Conservation (phyloP, 371 early-diverging fungal genomes). For the Polyrhizophydium stewartii region DNA sequence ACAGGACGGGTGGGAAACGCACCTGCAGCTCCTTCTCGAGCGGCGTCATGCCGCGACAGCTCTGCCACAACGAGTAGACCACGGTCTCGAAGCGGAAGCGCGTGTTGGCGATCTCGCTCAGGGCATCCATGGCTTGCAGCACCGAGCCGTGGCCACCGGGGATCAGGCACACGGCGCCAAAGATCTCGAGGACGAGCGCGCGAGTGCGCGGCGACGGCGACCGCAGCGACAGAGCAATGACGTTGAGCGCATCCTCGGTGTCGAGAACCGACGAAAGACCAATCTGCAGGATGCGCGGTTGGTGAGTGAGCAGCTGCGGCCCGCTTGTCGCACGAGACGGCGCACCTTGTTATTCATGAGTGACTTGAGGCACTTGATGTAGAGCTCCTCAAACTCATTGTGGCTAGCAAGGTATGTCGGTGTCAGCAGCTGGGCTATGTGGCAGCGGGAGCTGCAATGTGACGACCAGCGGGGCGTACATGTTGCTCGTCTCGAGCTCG, state of each 20-base stretch:
- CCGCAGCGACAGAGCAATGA: slow-evolving; percentile 44
- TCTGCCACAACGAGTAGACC: slow-evolving; percentile 35
- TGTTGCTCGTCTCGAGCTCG: slow-evolving; percentile 15
- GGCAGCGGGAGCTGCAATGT: no score
- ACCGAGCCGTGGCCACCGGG: slow-evolving; percentile 48
- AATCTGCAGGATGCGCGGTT: slow-evolving; percentile 13
- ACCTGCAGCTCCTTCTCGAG: slow-evolving; percentile 42
- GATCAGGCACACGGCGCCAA: slow-evolving; percentile 51
- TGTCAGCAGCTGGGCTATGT: neutral
- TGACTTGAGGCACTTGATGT: slow-evolving; percentile 47
- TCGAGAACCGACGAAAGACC: slow-evolving; percentile 49
- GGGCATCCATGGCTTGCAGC: slow-evolving; percentile 39
- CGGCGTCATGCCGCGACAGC: slow-evolving; percentile 31
- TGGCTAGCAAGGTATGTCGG: slow-evolving; percentile 15
- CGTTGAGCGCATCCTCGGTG: slow-evolving; percentile 28
- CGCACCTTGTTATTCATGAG: slow-evolving; percentile 49
- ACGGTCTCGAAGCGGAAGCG: slow-evolving; percentile 43
- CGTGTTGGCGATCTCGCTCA: slow-evolving; percentile 23
- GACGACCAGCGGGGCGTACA: neutral
- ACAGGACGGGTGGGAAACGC: neutral
- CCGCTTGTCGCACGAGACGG: neutral
- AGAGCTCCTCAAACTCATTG: slow-evolving; percentile 44
- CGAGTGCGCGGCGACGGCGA: slow-evolving; percentile 38
- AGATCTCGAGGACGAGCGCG: slow-evolving; percentile 44
- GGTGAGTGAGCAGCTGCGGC: no score